phyloP scores from a whole-genome alignment of 202 grass and related monocot genomes.

The Hordeum pubiflorum region DNA sequence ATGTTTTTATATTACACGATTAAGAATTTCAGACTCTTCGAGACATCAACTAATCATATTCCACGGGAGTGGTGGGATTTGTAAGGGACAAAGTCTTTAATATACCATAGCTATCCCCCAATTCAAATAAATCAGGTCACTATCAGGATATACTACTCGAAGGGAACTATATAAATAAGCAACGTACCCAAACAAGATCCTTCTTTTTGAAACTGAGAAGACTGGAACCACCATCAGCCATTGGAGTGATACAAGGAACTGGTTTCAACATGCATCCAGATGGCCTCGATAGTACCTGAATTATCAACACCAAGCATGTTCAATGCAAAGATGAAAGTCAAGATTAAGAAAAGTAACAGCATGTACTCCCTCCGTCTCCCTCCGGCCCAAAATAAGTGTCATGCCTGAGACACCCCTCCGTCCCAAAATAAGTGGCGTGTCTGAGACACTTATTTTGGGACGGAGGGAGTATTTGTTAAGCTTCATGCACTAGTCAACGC shows the following conservation, averaged over 20 bases:
- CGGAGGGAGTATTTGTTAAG: background rate
- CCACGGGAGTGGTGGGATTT: background rate
- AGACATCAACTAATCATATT: background rate
- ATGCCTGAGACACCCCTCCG: too few species aligned
- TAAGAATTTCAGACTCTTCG: background rate
- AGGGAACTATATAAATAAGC: conserved; percentile 29
- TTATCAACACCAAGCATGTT: conserved; percentile 24
- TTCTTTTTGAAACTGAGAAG: conserved; percentile 96
- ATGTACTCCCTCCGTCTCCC: background rate
- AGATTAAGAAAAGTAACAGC: conserved; percentile 11
- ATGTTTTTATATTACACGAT: background rate
- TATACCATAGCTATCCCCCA: background rate
- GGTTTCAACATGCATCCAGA: conserved; percentile 93
- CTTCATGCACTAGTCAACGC: background rate
- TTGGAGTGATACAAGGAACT: conserved; percentile 64
- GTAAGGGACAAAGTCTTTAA: background rate
- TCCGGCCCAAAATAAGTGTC: too few species aligned
- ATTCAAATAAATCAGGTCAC: conserved; percentile 12
- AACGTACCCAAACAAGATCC: conserved; percentile 79
- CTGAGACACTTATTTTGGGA: too few species aligned
- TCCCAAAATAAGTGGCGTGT: too few species aligned
- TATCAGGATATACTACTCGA: conserved; percentile 5
- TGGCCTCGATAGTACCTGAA: conserved; percentile 79
- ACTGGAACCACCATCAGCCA: conserved; percentile 74
- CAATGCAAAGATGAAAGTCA: conserved; percentile 11